These are phyloP conservation scores for Panicum virgatum DNA, from an alignment of 202 grass and related monocot species.

Conservation along the genomic window DNA sequence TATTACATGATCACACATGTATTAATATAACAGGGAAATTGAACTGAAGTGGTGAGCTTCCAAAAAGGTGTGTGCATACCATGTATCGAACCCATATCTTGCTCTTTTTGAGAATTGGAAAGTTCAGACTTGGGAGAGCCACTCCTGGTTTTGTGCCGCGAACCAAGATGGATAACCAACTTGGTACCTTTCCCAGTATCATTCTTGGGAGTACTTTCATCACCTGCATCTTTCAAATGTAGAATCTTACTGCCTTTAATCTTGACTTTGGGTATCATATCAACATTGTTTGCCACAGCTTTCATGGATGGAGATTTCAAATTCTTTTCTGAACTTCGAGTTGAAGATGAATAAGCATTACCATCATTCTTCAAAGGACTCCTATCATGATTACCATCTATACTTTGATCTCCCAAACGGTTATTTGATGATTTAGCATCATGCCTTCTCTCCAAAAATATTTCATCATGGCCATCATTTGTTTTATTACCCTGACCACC, in stretches of 20 bases:
- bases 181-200: slow-evolving; percentile 80
- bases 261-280: slow-evolving; percentile 70
- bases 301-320: slow-evolving; percentile 42
- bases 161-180: slow-evolving; percentile 86
- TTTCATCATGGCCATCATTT: slow-evolving; percentile 42
- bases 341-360: slow-evolving; percentile 51
- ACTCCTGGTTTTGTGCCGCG: slow-evolving; percentile 74
- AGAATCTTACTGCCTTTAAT: slow-evolving; percentile 63
- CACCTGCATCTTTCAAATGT: slow-evolving; percentile 63
- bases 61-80: slow-evolving; percentile 53
- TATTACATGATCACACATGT: slow-evolving; percentile 18
- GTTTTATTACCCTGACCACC: slow-evolving; percentile 48
- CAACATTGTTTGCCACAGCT: slow-evolving; percentile 29
- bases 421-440: slow-evolving; percentile 53
- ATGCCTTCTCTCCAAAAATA: slow-evolving; percentile 63
- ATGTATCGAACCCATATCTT: slow-evolving; percentile 55
- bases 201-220: slow-evolving; percentile 56
- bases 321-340: slow-evolving; percentile 48
- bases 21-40: slow-evolving; percentile 33
- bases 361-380: slow-evolving; percentile 46
- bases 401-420: slow-evolving; percentile 54
- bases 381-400: slow-evolving; percentile 43
- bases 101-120: slow-evolving; percentile 75
- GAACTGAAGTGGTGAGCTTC: slow-evolving; percentile 34
- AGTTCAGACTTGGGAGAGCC: slow-evolving; percentile 81